Evolutionary conservation across 306 rosid genomes (phyloP).

Genomic region (Castanea crenata): DNA sequence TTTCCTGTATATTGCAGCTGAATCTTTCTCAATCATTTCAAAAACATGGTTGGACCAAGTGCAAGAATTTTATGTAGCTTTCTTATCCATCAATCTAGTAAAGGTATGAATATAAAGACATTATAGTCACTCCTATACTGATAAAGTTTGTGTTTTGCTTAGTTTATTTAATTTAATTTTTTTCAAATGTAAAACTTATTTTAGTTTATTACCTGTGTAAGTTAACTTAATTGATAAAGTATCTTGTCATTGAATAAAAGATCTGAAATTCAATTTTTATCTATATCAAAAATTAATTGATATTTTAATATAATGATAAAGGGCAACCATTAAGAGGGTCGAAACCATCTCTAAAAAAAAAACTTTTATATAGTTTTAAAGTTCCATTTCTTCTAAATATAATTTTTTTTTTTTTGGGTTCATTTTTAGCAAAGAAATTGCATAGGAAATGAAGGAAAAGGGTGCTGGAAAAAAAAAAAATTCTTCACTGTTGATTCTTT

Average conservation of each 20-base stretch:
- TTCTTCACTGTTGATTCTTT: neutral
- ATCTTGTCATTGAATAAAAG: fast-evolving
- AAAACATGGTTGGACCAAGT: neutral
- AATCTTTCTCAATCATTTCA: too few species aligned
- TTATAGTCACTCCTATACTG: constrained; percentile 12
- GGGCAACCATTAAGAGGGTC: fast-evolving
- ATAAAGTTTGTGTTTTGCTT: neutral
- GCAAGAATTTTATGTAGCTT: neutral
- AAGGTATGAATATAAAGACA: neutral
- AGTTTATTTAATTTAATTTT: too few species aligned
- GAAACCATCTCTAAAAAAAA: neutral
- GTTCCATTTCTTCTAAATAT: too few species aligned
- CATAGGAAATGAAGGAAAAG: neutral
- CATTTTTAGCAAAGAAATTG: neutral
- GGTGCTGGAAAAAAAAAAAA: neutral
- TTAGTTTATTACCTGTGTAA: too few species aligned
- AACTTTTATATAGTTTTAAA: too few species aligned
- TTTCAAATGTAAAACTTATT: too few species aligned
- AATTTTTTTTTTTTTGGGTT: too few species aligned
- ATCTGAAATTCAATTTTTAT: fast-evolving
- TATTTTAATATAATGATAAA: fast-evolving
- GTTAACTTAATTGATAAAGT: fast-evolving
- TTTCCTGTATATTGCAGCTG: too few species aligned
- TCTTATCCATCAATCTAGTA: neutral
- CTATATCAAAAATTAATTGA: fast-evolving